Conservation (phyloP, 75 land plant genomes). For the Cupressus sempervirens region DNA sequence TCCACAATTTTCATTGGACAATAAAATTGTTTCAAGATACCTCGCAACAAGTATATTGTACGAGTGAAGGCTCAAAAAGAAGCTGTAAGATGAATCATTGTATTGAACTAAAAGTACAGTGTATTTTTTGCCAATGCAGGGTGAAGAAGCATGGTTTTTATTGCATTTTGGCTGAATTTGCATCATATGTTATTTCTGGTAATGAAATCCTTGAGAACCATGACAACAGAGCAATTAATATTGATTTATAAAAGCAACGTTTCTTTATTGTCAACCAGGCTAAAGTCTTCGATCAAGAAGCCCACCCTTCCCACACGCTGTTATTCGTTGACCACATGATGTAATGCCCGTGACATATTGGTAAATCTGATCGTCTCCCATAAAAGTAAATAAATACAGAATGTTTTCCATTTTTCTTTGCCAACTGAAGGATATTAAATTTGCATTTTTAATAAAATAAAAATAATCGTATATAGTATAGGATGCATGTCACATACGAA, state of each 20-base stretch:
- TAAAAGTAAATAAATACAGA: background rate
- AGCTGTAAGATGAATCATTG: background rate
- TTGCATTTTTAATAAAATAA: background rate
- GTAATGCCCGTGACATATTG: background rate
- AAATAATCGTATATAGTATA: background rate
- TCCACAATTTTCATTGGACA: constrained; percentile 1
- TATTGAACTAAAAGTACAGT: background rate
- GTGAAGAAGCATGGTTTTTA: background rate
- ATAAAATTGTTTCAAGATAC: background rate
- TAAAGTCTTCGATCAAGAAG: background rate
- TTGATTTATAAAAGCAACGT: background rate
- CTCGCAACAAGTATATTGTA: background rate
- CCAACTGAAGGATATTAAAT: background rate
- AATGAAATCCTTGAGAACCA: background rate
- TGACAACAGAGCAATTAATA: background rate
- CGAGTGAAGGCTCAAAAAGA: background rate
- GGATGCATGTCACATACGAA: background rate
- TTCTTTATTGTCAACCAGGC: background rate
- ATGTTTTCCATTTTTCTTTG: background rate
- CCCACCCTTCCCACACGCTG: background rate
- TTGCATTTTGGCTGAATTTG: background rate
- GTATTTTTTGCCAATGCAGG: background rate
- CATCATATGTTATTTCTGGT: background rate
- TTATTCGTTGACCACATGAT: background rate
- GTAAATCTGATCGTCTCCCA: background rate